These are phyloP conservation scores for Asparagopsis taxiformis DNA, from an alignment of 31 red algal genomes.

Conservation along the genomic window DNA sequence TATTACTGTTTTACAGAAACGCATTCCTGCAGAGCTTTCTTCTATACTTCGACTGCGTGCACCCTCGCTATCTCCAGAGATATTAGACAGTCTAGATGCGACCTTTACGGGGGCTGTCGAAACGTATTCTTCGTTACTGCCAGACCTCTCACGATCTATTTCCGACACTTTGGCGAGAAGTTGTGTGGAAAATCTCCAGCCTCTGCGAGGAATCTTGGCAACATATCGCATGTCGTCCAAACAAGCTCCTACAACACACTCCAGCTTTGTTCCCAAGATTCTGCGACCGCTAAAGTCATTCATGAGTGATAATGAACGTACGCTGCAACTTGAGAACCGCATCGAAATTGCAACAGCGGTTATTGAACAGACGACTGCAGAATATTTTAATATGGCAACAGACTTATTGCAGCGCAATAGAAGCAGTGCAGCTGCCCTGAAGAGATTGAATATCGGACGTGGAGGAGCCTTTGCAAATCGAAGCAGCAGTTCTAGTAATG, in stretches of 20 bases:
- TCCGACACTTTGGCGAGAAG: slow-evolving; percentile 24
- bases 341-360: slow-evolving; percentile 34
- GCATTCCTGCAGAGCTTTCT: slow-evolving; percentile 55
- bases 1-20: slow-evolving; percentile 42
- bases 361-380: slow-evolving; percentile 27
- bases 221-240: slow-evolving; percentile 86
- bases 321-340: slow-evolving; percentile 11
- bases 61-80: slow-evolving; percentile 2
- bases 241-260: slow-evolving; percentile 61
- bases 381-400: slow-evolving; percentile 80
- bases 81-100: slow-evolving; percentile 27
- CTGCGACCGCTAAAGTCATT: slow-evolving; percentile 71
- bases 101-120: slow-evolving; percentile 30
- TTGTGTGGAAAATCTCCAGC: slow-evolving; percentile 75
- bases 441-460: slow-evolving; percentile 74
- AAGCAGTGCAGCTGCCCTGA: slow-evolving; percentile 70
- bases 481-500: slow-evolving; percentile 19
- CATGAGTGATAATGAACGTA: slow-evolving; percentile 39
- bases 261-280: slow-evolving; percentile 79
- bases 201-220: slow-evolving; percentile 89
- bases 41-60: slow-evolving; percentile 35
- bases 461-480: slow-evolving; percentile 10
- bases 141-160: slow-evolving; percentile 46
- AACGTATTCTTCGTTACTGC: slow-evolving; percentile 34
- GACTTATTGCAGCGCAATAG: slow-evolving; percentile 70